A percentile compares a stretch with the other conserved stretches of the same genome.
Evolutionary conservation across 23 red algal species (phyloP).

Genomic region (Agarophyton chilense): DNA sequence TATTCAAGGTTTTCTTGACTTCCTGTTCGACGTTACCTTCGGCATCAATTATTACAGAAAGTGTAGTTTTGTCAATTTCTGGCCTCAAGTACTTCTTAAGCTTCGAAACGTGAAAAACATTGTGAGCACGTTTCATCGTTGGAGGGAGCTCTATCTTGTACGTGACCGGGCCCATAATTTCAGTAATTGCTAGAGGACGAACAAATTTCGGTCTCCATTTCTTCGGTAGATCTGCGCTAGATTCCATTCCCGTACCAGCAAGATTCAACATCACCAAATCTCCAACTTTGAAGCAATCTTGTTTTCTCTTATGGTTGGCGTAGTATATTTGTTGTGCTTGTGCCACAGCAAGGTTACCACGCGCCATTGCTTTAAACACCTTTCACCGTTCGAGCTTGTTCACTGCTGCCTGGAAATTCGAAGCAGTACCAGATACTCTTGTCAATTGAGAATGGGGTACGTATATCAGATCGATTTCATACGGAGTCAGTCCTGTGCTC

Average conservation of each 20-base stretch:
- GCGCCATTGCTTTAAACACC: background rate
- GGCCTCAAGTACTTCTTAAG: background rate
- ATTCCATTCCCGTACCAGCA: background rate
- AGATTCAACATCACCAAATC: slow-evolving; percentile 31
- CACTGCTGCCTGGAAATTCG: background rate
- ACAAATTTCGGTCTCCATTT: slow-evolving; percentile 35
- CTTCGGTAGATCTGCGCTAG: slow-evolving; percentile 15
- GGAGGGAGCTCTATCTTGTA: slow-evolving; percentile 39
- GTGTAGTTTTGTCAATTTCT: background rate
- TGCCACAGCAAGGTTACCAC: background rate
- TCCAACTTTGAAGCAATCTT: background rate
- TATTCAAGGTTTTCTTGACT: background rate
- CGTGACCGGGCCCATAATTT: slow-evolving; percentile 4
- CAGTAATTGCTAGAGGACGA: background rate
- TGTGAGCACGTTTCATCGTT: slow-evolving; percentile 30
- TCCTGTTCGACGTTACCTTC: slow-evolving; percentile 48
- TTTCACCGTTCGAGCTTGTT: background rate
- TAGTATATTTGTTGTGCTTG: slow-evolving; percentile 8
- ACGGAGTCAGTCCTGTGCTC: slow-evolving; percentile 24
- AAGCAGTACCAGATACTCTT: background rate
- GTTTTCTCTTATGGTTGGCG: slow-evolving; percentile 18
- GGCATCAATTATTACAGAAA: slow-evolving; percentile 39
- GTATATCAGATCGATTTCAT: slow-evolving; percentile 15
- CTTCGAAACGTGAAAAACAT: slow-evolving; percentile 46
- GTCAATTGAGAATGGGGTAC: background rate